Evolutionary conservation across 2,329 filamentous ascomycete genomes (phyloP), one percentile per base, ranked within the genome.

Genomic region (Ophiosphaerella herpotricha): DNA sequence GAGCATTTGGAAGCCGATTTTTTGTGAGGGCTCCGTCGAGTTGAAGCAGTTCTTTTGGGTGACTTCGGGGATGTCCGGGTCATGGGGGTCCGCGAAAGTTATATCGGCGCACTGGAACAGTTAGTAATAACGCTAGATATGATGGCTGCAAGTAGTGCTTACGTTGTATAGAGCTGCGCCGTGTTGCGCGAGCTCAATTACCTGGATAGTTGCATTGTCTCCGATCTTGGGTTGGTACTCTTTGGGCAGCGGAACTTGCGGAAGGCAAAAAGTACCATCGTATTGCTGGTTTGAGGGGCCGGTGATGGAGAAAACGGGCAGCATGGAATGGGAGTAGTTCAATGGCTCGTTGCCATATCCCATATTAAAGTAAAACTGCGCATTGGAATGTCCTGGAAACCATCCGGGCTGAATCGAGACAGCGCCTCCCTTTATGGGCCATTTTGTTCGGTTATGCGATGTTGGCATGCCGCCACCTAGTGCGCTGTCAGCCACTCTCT

Each of bases 391-490:
- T 57, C 94, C 94, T 50, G 87, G 85, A 79, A 97, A 97, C 94
- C 94, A 97, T 66, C 93, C 94, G 0, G 94, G 94, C 70, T 97
- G 93, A 65, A 97, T 82, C 42, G 91, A 83, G 53, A 99, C 68
- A n/a, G 91, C 91, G 55, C 94, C 94, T 61, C 94, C 94, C 26
- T 77, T 84, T 42, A 91, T 82, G 13, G 94, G 92, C 94, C 94
- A 97, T 77, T 88, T 90, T 12, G 94, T 96, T 55, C 93, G 86
- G 77, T 99, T 97, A 38, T 75, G 81, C 0, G 90, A 89, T 33
- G 84, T 82, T 39, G 80, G 79, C 78, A 93, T 85, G 54, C 94
- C 94, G 50, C 94, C 94, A 71, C 93, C 93, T 97, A 64, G 14
- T 11, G 32, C 7, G 39, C 13, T 51, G 31, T 65, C 45, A 66